These are phyloP conservation scores for Trypanosoma lewisi DNA, from an alignment of 208 protist genomes.

Conservation along the genomic window DNA sequence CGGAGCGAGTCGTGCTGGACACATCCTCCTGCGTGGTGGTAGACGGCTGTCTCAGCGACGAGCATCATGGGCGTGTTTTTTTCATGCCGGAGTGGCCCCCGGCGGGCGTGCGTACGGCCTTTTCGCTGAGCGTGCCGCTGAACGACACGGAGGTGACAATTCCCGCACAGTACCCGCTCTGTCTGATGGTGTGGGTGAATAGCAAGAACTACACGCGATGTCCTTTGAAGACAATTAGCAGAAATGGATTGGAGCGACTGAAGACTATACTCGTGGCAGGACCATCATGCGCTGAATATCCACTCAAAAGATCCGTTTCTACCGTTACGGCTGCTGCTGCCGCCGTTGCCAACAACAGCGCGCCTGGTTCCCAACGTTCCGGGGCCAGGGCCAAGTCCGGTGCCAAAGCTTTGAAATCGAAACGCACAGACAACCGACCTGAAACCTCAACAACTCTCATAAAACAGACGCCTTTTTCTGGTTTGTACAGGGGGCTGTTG, in stretches of 20 bases:
- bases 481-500: conserved; percentile 17
- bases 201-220: conserved; percentile 20
- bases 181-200: conserved; percentile 17
- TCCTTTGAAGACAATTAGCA: conserved; percentile 8
- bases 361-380: not conserved
- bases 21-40: conserved; percentile 4
- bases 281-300: not conserved
- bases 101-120: not conserved
- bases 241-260: not conserved
- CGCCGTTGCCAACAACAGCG: no score
- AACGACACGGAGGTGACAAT: not conserved
- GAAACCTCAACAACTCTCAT: not conserved
- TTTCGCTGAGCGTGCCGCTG: not conserved
- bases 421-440: not conserved
- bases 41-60: not conserved
- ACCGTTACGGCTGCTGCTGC: not conserved
- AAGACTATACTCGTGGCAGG: not conserved
- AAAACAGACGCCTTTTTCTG: not conserved
- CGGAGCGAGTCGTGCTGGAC: conserved; percentile 3
- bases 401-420: not conserved
- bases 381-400: not conserved
- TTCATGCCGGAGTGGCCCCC: conserved; percentile 13
- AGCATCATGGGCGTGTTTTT: conserved; percentile 7
- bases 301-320: not conserved
- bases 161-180: not conserved